phyloP scores from a whole-genome alignment of 257 asterid species.

The Solanum chilense region DNA sequence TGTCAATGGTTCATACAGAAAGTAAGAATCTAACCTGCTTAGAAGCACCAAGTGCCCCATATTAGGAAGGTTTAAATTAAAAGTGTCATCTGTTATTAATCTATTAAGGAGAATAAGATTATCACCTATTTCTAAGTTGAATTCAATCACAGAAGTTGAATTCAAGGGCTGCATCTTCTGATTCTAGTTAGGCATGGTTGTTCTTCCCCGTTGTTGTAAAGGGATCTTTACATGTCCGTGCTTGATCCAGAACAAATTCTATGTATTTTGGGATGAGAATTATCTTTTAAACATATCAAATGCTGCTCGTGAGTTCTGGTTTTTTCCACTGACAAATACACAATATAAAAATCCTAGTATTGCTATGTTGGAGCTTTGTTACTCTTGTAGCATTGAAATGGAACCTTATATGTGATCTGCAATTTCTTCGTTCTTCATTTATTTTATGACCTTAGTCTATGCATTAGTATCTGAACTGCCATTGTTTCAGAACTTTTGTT shows the following conservation, averaged over 20 bases:
- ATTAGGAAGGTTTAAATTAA: background rate
- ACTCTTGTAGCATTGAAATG: background rate
- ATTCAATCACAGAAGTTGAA: background rate
- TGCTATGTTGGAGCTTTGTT: background rate
- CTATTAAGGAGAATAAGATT: background rate
- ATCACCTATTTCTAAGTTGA: background rate
- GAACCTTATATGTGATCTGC: background rate
- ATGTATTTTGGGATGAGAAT: background rate
- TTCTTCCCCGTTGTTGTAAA: background rate
- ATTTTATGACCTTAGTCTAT: background rate
- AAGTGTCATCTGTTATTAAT: background rate
- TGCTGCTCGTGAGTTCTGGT: background rate
- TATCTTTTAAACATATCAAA: background rate
- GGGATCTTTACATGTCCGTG: background rate
- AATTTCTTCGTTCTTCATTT: background rate
- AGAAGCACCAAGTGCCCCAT: background rate
- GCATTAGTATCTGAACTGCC: background rate
- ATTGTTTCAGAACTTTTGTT: slow-evolving; percentile 71
- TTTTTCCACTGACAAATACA: background rate
- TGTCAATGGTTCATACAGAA: background rate
- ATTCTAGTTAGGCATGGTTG: background rate
- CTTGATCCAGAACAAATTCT: background rate
- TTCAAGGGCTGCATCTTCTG: background rate
- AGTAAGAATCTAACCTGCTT: background rate
- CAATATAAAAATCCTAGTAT: background rate